Percentiles rank a stretch among this genome's conserved stretches.
Evolutionary conservation across 2,329 filamentous ascomycete species (phyloP).

Genomic region (Capronia americana): DNA sequence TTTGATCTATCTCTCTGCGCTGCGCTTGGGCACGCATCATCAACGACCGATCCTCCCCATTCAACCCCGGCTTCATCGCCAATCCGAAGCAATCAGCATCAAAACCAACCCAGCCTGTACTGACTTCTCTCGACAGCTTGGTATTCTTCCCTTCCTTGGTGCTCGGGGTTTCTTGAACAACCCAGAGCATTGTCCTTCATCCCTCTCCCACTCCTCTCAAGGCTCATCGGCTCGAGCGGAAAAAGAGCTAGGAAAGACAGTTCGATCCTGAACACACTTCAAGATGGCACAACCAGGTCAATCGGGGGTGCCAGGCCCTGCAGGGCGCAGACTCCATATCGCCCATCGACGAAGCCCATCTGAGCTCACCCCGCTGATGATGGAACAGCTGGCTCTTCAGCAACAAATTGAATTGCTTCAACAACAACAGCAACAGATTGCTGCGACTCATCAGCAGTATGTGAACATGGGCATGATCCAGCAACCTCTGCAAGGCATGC

Average conservation of each 20-base stretch:
- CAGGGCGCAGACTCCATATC: constrained; percentile 92
- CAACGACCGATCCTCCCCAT: neutral
- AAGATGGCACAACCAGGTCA: constrained; percentile 72
- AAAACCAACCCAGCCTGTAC: neutral
- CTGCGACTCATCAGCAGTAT: constrained; percentile 95
- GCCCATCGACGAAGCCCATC: constrained; percentile 96
- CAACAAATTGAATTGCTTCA: constrained; percentile 97
- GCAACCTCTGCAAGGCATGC: constrained; percentile 75
- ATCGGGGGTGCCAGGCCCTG: constrained; percentile 67
- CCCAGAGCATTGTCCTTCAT: constrained; percentile 2
- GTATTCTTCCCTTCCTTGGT: constrained; percentile 13
- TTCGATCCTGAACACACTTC: constrained; percentile 15
- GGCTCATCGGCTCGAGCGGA: constrained; percentile 1
- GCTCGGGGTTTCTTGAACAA: constrained; percentile 10
- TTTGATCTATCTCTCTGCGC: neutral
- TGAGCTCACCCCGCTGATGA: constrained; percentile 96
- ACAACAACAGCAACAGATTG: constrained; percentile 97
- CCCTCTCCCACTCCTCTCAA: neutral
- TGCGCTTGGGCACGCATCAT: neutral
- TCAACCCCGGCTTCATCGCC: neutral
- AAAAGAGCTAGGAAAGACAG: constrained; percentile 23
- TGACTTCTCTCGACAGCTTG: neutral
- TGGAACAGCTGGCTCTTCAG: constrained; percentile 97
- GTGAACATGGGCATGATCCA: constrained; percentile 96
- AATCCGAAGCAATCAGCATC: neutral